A percentile compares a stretch with the other conserved stretches of the same genome.
These are phyloP conservation scores for Cutaneotrichosporon sp. DNA, from an alignment of 1,284 basidiomycete species.

Conservation along the genomic window DNA sequence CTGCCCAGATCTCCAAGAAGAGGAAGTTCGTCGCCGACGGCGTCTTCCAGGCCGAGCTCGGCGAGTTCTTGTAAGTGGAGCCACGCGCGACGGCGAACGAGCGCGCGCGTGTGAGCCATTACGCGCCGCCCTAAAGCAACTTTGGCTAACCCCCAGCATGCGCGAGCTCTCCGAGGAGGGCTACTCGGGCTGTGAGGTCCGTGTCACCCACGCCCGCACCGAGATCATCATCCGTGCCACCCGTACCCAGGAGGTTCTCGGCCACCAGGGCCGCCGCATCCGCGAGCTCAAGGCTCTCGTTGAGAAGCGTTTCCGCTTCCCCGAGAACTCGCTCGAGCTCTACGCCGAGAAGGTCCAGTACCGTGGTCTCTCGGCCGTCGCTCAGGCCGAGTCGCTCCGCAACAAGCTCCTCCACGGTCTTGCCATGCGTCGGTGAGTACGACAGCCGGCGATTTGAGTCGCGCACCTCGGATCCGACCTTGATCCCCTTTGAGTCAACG, in stretches of 20 bases:
- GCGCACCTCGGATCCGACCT: background rate
- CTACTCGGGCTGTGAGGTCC: conserved; percentile 99
- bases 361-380: conserved; percentile 97
- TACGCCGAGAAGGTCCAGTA: conserved; percentile 99
- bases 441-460: background rate
- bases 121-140: no score
- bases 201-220: conserved; percentile 97
- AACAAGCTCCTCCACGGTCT: conserved; percentile 99
- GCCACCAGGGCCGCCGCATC: conserved; percentile 99
- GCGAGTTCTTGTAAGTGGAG: conserved; percentile 75
- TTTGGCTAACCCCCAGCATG: conserved; percentile 53
- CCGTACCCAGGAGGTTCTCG: conserved; percentile 99
- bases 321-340: conserved; percentile 96
- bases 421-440: conserved; percentile 83
- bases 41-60: conserved; percentile 97
- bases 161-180: conserved; percentile 99
- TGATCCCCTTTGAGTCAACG: background rate
- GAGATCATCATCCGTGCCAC: conserved; percentile 99
- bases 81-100: background rate
- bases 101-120: background rate
- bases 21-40: conserved; percentile 96
- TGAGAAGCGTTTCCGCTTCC: conserved; percentile 99
- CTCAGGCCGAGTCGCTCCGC: conserved; percentile 96
- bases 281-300: conserved; percentile 97
- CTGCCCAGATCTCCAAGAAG: conserved; percentile 87